These are phyloP conservation scores for Podospora australis DNA, from an alignment of 495 filamentous ascomycete genomes.

Conservation along the genomic window DNA sequence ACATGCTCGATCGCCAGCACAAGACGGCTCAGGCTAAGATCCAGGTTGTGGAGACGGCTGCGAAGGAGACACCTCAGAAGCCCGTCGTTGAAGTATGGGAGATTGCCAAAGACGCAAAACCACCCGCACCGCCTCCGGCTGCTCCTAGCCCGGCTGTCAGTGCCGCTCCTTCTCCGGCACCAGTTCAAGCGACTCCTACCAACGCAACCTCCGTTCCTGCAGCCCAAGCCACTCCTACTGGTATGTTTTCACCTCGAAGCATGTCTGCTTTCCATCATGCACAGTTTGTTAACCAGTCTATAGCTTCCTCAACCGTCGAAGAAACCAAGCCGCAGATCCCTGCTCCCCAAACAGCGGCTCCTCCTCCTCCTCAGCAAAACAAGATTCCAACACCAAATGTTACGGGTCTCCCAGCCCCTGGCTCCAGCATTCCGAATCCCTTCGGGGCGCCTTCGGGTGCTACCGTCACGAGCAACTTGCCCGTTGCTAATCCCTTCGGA, in stretches of 20 bases:
- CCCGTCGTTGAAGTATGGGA: constrained; percentile 83
- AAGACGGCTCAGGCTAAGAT: constrained; percentile 63
- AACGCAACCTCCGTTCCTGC: constrained; percentile 26
- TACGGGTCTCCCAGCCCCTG: constrained; percentile 1
- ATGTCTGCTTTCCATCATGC: not conserved
- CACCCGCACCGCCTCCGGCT: constrained; percentile 35
- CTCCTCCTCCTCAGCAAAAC: constrained; percentile 5
- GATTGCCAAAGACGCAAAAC: constrained; percentile 63
- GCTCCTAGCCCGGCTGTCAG: constrained; percentile 23
- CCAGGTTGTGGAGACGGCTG: constrained; percentile 70
- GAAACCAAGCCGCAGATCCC: constrained; percentile 14
- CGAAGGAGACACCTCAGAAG: constrained; percentile 71
- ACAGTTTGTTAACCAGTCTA: constrained; percentile 18
- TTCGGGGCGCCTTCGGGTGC: not conserved
- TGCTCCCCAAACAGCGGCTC: not conserved
- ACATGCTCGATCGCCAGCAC: constrained; percentile 69
- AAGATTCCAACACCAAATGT: constrained; percentile 3
- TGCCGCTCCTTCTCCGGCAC: not conserved
- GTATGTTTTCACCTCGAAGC: constrained; percentile 27
- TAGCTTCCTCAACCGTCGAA: constrained; percentile 16
- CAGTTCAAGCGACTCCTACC: too few species aligned
- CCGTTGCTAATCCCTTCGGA: constrained; percentile 19
- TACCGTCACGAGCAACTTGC: not conserved
- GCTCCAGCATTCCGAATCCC: not conserved
- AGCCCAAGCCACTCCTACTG: constrained; percentile 20